Evolutionary conservation across 2,329 filamentous ascomycete species (phyloP), one percentile per base, ranked within the genome.

Genomic region (Hypoxylon sp.): DNA sequence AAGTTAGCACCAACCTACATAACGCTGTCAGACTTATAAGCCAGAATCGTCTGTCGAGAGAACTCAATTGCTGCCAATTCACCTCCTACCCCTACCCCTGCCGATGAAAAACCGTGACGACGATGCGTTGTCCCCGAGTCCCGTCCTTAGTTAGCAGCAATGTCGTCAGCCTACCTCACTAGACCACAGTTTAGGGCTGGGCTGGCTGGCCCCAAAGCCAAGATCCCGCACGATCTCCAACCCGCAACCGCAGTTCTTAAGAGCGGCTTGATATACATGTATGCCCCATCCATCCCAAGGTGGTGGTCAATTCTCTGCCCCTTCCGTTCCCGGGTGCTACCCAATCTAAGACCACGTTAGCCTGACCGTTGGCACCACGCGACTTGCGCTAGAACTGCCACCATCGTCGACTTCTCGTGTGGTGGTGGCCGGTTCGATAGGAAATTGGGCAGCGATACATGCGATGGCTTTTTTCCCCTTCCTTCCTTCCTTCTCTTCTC

Each of bases 381-480:
- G 64, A 70, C 64, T 57, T 56, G 51, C 31, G 33, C 46, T 53
- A 66, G 14, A 31, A 53, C 17, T 54, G 51, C 20, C 57, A 61
- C 61, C 50, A 70, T 70, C 61, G 60, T 64, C 66, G 48, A 17
- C 40, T 7, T 17, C 17, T 20, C 4, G 40, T 22, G 40, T 22
- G 40, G 40, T 44, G 40, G 40, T n/a, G 7, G 40, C 17, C 40
- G 40, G 17, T 22, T 22, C 17, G 40, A 22, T 22, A n/a, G 17
- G 46, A 63, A 70, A 73, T 73, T 73, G 71, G 71, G 71, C 71
- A 73, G 71, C 71, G 55, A 73, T 73, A 69, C 71, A 69, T 73
- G 42, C 66, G 61, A 59, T 63, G 55, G 65, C 54, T 65, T 27
- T 27, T 27, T 27, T 25, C 4, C 4, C 4, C 25, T 27, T 27